Base-by-base conservation (phyloP, 2,329 filamentous ascomycete species). In the Cryoendolithus antarcticus region DNA sequence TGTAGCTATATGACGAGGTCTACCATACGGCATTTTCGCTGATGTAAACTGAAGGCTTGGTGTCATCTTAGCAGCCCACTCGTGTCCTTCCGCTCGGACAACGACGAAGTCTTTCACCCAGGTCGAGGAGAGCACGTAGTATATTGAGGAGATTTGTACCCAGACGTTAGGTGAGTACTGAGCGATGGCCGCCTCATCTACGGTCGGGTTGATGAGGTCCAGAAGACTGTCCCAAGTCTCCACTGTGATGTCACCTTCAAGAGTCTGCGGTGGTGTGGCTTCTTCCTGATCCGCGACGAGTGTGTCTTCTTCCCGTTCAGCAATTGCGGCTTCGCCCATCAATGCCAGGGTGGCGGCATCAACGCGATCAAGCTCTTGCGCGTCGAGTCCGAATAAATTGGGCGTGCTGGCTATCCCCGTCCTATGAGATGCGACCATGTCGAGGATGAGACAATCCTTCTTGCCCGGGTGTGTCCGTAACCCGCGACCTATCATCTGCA, bases 401-500 rank as follows among this genome's bases (percentile, higher is more conserved):
- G 38, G 38, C 0, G 85, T 86, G 0, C 86, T 93, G 2, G 93
- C 74, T 37, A 98, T 83, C 4, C 91, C 91, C 0, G 79, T 82
- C 37, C 79, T 76, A 13, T 96, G 66, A 30, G 79, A 86, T 0
- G 88, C 82, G 0, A 96, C 91, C 77, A 98, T 86, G 60, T 98
- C 91, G 53, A 98, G 93, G 43, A 98, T 71, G 58, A 96, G 91
- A 50, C 91, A 98, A 54, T 96, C 76, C 30, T 78, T 65, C 61
- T 98, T 98, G 9, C 74, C 82, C 1, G 78, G 69, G 56, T 85
- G 73, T 30, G 95, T 64, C 32, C 91, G 77, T 76, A 98, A 83
- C 4, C 91, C 91, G 51, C 91, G 75, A 1, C 91, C 91, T 45
- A 98, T 94, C 91, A 98, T 98, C 61, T 98, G 91, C 1, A 96